phyloP scores from a whole-genome alignment of 148 eudicot genomes.

The Rhododendron kiyosumense region DNA sequence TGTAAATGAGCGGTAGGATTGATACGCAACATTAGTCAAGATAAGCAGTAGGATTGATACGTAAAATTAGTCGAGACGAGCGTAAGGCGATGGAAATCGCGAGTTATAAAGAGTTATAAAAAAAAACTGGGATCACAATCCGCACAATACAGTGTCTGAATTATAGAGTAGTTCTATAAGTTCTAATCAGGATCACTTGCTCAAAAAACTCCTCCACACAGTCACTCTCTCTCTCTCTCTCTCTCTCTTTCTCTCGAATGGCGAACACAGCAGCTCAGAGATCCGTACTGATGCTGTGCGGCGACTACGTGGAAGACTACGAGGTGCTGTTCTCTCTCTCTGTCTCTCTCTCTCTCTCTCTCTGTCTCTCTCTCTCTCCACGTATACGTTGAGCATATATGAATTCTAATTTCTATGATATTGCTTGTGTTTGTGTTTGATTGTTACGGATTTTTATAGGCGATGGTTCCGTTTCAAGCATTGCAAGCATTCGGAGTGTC shows the following conservation, averaged over 20 bases:
- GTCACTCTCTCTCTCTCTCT: too few species aligned
- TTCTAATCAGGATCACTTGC: neutral
- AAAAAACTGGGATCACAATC: too few species aligned
- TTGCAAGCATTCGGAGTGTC: conserved; percentile 76
- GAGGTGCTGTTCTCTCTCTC: conserved; percentile 35
- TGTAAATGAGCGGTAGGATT: too few species aligned
- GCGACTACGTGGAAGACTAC: conserved; percentile 91
- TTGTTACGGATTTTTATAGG: conserved; percentile 29
- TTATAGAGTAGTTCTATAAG: too few species aligned
- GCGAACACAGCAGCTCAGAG: conserved; percentile 35
- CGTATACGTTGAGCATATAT: neutral
- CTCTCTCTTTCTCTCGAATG: conserved; percentile 15
- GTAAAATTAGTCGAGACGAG: too few species aligned
- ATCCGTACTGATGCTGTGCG: conserved; percentile 63
- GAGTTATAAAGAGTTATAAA: too few species aligned
- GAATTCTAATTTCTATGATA: neutral
- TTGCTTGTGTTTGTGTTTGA: neutral
- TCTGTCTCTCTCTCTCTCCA: too few species aligned
- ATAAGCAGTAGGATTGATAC: too few species aligned
- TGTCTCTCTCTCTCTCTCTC: neutral
- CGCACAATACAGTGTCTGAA: too few species aligned
- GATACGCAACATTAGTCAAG: too few species aligned
- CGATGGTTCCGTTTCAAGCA: conserved; percentile 98
- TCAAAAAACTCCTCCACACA: neutral
- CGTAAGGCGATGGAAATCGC: too few species aligned